phyloP scores from a whole-genome alignment of 83 land plant genomes.

The Picea engelmannii region DNA sequence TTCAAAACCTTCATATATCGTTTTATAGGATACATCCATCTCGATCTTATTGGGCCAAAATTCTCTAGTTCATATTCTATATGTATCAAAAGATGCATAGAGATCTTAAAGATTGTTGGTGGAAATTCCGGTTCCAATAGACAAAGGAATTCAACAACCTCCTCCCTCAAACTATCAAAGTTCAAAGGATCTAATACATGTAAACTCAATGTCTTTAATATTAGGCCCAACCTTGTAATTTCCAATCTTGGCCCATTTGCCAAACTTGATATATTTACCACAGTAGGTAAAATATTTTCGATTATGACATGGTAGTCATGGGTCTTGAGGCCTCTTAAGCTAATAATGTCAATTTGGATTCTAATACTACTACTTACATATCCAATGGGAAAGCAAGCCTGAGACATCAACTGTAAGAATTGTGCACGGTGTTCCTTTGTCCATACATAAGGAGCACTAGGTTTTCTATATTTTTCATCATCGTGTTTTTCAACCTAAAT shows the following conservation, averaged over 20 bases:
- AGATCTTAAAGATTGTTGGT: background rate
- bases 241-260: background rate
- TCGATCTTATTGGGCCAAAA: background rate
- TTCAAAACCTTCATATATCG: background rate
- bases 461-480: too few species aligned
- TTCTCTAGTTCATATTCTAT: background rate
- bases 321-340: too few species aligned
- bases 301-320: background rate
- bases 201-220: too few species aligned
- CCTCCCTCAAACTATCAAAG: too few species aligned
- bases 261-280: background rate
- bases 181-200: too few species aligned
- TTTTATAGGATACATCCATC: constrained; percentile 3
- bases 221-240: background rate
- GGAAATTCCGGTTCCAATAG: background rate
- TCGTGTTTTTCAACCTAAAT: too few species aligned
- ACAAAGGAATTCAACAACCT: background rate
- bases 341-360: too few species aligned
- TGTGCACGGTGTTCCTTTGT: too few species aligned
- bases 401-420: too few species aligned
- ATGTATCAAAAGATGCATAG: background rate
- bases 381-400: too few species aligned
- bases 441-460: too few species aligned
- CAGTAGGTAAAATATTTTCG: background rate
- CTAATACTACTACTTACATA: too few species aligned